Conservation (phyloP, 2,329 filamentous ascomycete species). For the Fusarium luffae region DNA sequence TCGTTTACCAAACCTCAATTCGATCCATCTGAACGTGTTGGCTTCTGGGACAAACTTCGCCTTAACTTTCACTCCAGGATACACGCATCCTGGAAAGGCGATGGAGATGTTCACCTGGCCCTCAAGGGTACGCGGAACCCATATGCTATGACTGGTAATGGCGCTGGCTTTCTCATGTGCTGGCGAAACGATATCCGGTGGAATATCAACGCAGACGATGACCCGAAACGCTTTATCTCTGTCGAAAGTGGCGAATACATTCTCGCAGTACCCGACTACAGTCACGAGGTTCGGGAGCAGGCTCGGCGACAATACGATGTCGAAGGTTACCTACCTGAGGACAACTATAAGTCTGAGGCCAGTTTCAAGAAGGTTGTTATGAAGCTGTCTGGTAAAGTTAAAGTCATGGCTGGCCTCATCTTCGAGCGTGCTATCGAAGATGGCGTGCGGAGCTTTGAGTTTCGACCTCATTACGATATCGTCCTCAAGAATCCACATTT, state of each 20-base stretch:
- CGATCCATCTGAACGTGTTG: slow-evolving; percentile 91
- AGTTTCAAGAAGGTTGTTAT: slow-evolving; percentile 98
- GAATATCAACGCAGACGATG: slow-evolving; percentile 84
- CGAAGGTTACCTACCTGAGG: slow-evolving; percentile 70
- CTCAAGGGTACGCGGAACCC: slow-evolving; percentile 94
- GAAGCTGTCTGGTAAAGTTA: slow-evolving; percentile 97
- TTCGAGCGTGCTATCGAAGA: slow-evolving; percentile 86
- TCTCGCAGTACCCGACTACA: slow-evolving; percentile 93
- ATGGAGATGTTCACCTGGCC: slow-evolving; percentile 93
- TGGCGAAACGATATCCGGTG: slow-evolving; percentile 95
- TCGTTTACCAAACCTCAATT: slow-evolving; percentile 96
- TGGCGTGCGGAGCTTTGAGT: slow-evolving; percentile 82
- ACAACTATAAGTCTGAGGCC: slow-evolving; percentile 77
- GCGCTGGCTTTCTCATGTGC: slow-evolving; percentile 97
- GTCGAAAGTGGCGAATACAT: slow-evolving; percentile 97
- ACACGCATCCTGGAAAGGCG: slow-evolving; percentile 90
- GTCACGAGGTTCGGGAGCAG: slow-evolving; percentile 81
- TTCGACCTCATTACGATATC: slow-evolving; percentile 92
- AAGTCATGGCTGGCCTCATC: slow-evolving; percentile 89
- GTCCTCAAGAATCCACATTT: slow-evolving; percentile 83
- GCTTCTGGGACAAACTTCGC: slow-evolving; percentile 99
- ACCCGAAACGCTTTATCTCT: slow-evolving; percentile 93
- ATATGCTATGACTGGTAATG: slow-evolving; percentile 90
- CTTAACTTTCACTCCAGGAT: slow-evolving; percentile 94
- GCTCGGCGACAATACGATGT: slow-evolving; percentile 62